Base-by-base conservation (phyloP, 352 stramenopile genomes). In the Peronospora destructor region DNA sequence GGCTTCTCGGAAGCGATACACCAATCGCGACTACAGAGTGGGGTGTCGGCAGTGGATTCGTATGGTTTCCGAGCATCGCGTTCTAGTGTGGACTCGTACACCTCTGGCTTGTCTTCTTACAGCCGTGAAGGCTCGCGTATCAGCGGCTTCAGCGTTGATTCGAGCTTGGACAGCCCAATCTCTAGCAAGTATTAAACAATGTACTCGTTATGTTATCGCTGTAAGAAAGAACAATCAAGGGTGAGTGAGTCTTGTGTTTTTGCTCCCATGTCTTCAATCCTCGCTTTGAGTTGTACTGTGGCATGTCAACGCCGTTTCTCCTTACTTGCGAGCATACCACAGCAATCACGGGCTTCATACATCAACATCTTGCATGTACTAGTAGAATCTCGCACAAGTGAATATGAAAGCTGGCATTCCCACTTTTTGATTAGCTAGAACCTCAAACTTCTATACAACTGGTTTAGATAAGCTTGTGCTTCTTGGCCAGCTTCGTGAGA, bases 391-490 rank as follows among this genome's bases (percentile, higher is more conserved):
- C 28, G 32, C 44, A 53, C 39, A 51, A 49, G 26, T 39, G 34
- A 49, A 52, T 56, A 55, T 44, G 37, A 42, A 46, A 25, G 38
- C n/a, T 45, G 23, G 45, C n/a, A 32, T 58, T 40, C n/a, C 23
- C 44, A 51, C 36, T n/a, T 36, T 59, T 47, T 17, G n/a, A 36
- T 45, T 49, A 58, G 25, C 17, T 33, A 56, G 28, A 53, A 37
- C 23, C 34, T 38, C 13, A 16, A 29, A 16, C 32, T 53, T 37
- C 45, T 52, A 43, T 49, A 41, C 49, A 44, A 14, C 50, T 50
- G 45, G 43, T 43, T 55, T 82, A 83, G 54, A 89, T 68, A 61
- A 94, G 59, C 44, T 86, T 84, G 68, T 91, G 75, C 45, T 76
- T 51, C 67, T 86, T 82, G 39, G 87, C 61, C 36, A 87, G 56